Conservation (phyloP, 2,329 filamentous ascomycete genomes). For the Alternaria sp. region DNA sequence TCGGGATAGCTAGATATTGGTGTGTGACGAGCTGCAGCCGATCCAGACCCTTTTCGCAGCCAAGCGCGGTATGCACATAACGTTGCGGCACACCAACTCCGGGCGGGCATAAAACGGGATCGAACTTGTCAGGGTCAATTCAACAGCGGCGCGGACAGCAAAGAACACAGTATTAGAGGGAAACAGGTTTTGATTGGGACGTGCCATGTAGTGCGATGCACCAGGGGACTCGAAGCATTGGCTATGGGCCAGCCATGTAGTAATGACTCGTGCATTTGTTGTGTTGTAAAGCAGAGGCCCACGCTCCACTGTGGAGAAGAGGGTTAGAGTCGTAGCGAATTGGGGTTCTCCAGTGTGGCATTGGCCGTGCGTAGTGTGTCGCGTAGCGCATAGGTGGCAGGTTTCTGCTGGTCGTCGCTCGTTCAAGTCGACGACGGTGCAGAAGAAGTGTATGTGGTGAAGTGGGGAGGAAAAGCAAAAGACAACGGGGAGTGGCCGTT, state of each 20-base stretch:
- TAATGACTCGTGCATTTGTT: slow-evolving; percentile 15
- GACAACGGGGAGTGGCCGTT: slow-evolving; percentile 14
- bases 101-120: slow-evolving; percentile 19
- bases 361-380: slow-evolving; percentile 9
- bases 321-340: slow-evolving; percentile 33
- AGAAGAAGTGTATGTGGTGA: slow-evolving; percentile 25
- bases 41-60: slow-evolving; percentile 27
- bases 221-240: not conserved
- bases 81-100: slow-evolving; percentile 17
- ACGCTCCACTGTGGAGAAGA: slow-evolving; percentile 32
- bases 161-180: not conserved
- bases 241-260: not conserved
- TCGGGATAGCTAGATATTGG: slow-evolving; percentile 37
- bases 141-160: not conserved
- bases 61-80: slow-evolving; percentile 35
- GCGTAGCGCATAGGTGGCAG: slow-evolving; percentile 19
- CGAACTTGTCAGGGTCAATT: slow-evolving; percentile 8
- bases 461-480: slow-evolving; percentile 22
- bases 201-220: not conserved
- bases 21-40: slow-evolving; percentile 44
- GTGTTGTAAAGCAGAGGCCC: slow-evolving; percentile 25
- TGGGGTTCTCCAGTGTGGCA: slow-evolving; percentile 17
- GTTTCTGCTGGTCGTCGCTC: slow-evolving; percentile 18
- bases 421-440: slow-evolving; percentile 27
- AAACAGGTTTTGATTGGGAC: not conserved